Base-by-base conservation (phyloP, 495 filamentous ascomycete genomes). In the Tetracladium setigerum region DNA sequence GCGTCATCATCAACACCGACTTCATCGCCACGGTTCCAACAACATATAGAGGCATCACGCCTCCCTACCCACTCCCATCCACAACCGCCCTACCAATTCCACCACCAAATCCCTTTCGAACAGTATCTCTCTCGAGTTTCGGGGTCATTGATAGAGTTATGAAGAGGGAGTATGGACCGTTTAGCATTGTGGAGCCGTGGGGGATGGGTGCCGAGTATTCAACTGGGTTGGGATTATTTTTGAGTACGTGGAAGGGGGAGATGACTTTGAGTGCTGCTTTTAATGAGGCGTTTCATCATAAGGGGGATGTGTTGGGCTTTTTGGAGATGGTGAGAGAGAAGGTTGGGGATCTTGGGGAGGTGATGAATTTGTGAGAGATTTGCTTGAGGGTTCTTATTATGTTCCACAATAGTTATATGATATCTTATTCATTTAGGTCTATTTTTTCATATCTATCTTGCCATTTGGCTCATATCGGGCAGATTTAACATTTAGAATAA, bases 41-140 rank as follows among this genome's bases (percentile, higher is more conserved):
- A 14, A 30, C 24, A 2, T 38, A 19, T n/a, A 16, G n/a, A 14
- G 2, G 10, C 10, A 18, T 22, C 33, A 38, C 19, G 1, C 59
- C 56, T 33, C 61, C 61, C 0, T 31, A 48, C 8, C 53, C 54
- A 30, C 44, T 45, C 10, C 49, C 41, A n/a, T 15, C 24, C 8
- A 3, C 15, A 2, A 9, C 22, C 7, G 35, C 36, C 1, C 51
- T 60, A 1, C 46, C 55, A 1, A 45, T 69, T 8, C 69, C 67
- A 5, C 19, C 30, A 13, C 62, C 56, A 4, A 62, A 62, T 11
- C 13, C 30, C 5, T 47, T 55, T 6, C 62, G 67, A 0, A 64
- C 66, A 0, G 64, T 62, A 1, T 67, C 64, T 0, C 53, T 72
- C 9, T 69, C 68, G 1, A 69, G 67, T 31, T 49, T 72, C 52